Conservation (phyloP, 495 filamentous ascomycete species). For the Tuber brumale region DNA sequence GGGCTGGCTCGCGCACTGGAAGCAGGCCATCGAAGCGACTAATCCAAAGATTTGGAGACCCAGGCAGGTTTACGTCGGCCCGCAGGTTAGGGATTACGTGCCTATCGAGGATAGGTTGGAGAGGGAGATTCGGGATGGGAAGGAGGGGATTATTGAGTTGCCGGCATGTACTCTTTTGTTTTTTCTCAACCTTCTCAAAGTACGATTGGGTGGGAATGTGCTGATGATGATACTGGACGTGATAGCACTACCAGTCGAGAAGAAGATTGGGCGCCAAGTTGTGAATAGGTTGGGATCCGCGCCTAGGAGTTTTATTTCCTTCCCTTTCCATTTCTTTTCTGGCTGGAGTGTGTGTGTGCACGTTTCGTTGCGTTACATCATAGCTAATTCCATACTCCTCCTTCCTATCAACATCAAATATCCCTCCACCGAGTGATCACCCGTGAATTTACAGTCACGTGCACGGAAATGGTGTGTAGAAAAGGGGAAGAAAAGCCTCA, state of each 20-base stretch:
- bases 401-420: background rate
- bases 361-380: background rate
- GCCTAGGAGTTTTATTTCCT: background rate
- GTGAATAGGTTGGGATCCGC: background rate
- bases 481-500: background rate
- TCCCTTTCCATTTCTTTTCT: background rate
- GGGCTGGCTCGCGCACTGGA: conserved; percentile 46
- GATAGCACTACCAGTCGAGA: conserved; percentile 27
- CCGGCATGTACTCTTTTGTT: conserved; percentile 10
- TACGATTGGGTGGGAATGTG: background rate
- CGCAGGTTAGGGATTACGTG: conserved; percentile 41
- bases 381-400: background rate
- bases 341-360: background rate
- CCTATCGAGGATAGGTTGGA: conserved; percentile 37
- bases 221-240: background rate
- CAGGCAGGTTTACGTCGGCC: conserved; percentile 44
- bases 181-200: background rate
- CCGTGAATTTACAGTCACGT: background rate
- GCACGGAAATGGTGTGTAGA: background rate
- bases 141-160: conserved; percentile 38
- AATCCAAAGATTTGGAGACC: conserved; percentile 46
- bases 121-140: conserved; percentile 34
- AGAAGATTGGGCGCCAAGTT: conserved; percentile 27
- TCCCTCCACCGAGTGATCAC: background rate
- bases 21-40: conserved; percentile 42